A percentile compares a stretch with the other conserved stretches of the same genome.
These are phyloP conservation scores for Anethum foeniculum DNA, from an alignment of 140 eudicot species.

Conservation along the genomic window DNA sequence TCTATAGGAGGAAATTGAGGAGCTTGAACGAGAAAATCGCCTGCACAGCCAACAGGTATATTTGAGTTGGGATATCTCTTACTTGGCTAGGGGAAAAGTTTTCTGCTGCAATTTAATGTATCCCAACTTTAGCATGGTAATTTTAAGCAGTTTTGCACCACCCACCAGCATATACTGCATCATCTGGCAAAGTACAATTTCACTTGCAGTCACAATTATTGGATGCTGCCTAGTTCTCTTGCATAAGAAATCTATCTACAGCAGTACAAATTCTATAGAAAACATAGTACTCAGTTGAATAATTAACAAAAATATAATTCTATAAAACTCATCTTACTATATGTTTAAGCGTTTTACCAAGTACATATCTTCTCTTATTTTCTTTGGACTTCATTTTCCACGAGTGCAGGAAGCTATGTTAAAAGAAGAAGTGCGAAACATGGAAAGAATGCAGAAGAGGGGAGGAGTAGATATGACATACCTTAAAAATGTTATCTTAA, in stretches of 20 bases:
- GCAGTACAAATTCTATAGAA: neutral
- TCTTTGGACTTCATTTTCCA: neutral
- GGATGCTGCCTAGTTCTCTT: neutral
- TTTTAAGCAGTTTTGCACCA: neutral
- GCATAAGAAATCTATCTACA: neutral
- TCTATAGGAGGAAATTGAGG: conserved; percentile 93
- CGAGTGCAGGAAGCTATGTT: conserved; percentile 66
- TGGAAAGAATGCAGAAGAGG: conserved; percentile 93
- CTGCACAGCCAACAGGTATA: conserved; percentile 92
- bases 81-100: neutral
- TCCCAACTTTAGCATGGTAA: conserved; percentile 1
- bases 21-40: conserved; percentile 96
- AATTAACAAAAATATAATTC: neutral
- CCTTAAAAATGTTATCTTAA: conserved; percentile 83
- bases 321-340: neutral
- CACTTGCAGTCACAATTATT: neutral
- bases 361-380: neutral
- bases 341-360: neutral
- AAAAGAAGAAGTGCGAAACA: conserved; percentile 89
- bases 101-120: neutral
- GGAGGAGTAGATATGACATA: conserved; percentile 99
- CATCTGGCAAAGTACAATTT: neutral
- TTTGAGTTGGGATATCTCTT: conserved; percentile 1
- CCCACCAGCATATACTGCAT: neutral
- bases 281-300: neutral